Percentiles rank a stretch among this genome's conserved stretches.
These are phyloP conservation scores for Cytospora piceicola DNA, from an alignment of 2,329 filamentous ascomycete genomes.

Conservation along the genomic window DNA sequence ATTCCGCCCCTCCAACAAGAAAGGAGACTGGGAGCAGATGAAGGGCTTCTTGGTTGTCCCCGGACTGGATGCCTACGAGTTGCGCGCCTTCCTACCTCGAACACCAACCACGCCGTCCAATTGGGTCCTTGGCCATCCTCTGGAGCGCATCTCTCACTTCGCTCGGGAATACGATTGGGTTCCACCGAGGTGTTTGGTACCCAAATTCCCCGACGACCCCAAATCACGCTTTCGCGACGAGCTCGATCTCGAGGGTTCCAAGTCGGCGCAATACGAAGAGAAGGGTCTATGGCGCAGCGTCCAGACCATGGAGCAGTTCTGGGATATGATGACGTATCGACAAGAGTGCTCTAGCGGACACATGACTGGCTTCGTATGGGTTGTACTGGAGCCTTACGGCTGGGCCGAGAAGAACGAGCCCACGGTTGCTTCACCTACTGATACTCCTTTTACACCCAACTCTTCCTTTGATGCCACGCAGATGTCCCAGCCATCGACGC, in stretches of 20 bases:
- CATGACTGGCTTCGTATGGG: constrained; percentile 92
- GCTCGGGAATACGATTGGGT: constrained; percentile 61
- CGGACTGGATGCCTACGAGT: constrained; percentile 81
- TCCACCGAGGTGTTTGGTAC: constrained; percentile 82
- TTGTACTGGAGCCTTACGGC: constrained; percentile 70
- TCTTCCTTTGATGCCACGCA: constrained; percentile 36
- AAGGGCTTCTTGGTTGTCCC: constrained; percentile 86
- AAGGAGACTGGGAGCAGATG: constrained; percentile 48
- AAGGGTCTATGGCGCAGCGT: constrained; percentile 81
- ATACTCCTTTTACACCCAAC: constrained; percentile 37
- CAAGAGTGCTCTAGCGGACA: constrained; percentile 94
- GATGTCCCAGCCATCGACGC: constrained; percentile 38
- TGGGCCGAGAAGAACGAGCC: constrained; percentile 28
- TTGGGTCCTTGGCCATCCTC: constrained; percentile 73
- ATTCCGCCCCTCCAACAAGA: constrained; percentile 26
- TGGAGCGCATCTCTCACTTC: constrained; percentile 68
- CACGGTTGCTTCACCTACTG: constrained; percentile 24
- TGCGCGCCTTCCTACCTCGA: constrained; percentile 75
- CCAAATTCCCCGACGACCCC: constrained; percentile 91
- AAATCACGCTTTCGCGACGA: constrained; percentile 90
- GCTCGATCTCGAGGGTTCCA: constrained; percentile 79
- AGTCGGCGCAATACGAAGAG: constrained; percentile 56
- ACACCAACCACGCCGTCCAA: constrained; percentile 52
- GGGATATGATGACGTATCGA: constrained; percentile 97
- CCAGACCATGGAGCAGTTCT: constrained; percentile 85